Percentiles rank a stretch among this genome's conserved stretches.
These are phyloP conservation scores for Epichloe coenophiala DNA, from an alignment of 2,329 filamentous ascomycete species.

Conservation along the genomic window DNA sequence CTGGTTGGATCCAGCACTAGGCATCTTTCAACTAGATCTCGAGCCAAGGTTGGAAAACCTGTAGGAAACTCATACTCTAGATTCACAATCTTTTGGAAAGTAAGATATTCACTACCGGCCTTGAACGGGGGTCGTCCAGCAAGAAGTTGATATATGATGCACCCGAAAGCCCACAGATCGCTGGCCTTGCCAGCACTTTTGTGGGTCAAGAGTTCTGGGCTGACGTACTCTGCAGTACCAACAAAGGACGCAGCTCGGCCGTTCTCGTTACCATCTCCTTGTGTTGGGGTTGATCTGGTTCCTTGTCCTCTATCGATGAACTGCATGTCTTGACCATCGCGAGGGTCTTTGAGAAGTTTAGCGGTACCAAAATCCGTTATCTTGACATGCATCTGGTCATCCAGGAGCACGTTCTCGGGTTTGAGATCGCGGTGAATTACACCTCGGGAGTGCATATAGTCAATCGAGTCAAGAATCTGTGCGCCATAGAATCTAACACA, in stretches of 20 bases:
- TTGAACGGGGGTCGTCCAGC: slow-evolving; percentile 97
- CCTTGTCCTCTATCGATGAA: slow-evolving; percentile 20
- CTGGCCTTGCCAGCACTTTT: slow-evolving; percentile 97
- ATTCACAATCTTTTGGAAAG: slow-evolving; percentile 94
- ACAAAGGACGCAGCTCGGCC: slow-evolving; percentile 87
- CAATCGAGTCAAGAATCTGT: slow-evolving; percentile 89
- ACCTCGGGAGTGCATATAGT: slow-evolving; percentile 93
- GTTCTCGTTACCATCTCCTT: slow-evolving; percentile 38
- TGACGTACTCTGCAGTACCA: slow-evolving; percentile 95
- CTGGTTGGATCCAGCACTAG: slow-evolving; percentile 78
- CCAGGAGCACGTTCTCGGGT: slow-evolving; percentile 89
- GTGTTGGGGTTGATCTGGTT: slow-evolving; percentile 14
- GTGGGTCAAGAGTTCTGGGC: slow-evolving; percentile 88
- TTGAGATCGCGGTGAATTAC: slow-evolving; percentile 96
- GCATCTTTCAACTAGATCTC: slow-evolving; percentile 79
- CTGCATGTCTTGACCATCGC: slow-evolving; percentile 28
- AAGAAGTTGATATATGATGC: slow-evolving; percentile 90
- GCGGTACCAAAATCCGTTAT: slow-evolving; percentile 98
- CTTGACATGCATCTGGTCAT: slow-evolving; percentile 94
- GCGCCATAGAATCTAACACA: slow-evolving; percentile 90
- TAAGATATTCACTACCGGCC: slow-evolving; percentile 86
- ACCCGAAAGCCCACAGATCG: slow-evolving; percentile 96
- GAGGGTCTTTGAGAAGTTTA: slow-evolving; percentile 55
- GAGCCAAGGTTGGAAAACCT: slow-evolving; percentile 74
- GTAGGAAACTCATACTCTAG: slow-evolving; percentile 88